phyloP scores from a whole-genome alignment of 495 filamentous ascomycete species.

The Hypoxylon perforatum region DNA sequence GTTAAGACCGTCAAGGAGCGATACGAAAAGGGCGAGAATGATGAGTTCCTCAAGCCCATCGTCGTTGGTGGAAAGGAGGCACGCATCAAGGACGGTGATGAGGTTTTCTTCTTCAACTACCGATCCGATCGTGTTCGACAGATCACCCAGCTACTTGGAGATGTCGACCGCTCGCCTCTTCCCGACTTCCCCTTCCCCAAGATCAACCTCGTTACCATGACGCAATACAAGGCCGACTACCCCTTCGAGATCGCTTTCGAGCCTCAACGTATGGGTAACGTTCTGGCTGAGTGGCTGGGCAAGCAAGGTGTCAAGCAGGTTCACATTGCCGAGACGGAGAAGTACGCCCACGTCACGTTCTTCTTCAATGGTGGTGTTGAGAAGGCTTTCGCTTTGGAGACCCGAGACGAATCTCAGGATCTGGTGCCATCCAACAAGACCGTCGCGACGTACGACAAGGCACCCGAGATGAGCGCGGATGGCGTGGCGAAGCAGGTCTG shows the following conservation, averaged over 20 bases:
- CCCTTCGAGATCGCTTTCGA: slow-evolving; percentile 93
- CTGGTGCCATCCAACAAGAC: slow-evolving; percentile 71
- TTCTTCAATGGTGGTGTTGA: slow-evolving; percentile 99
- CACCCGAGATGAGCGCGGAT: slow-evolving; percentile 95
- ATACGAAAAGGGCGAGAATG: slow-evolving; percentile 87
- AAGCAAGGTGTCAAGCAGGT: slow-evolving; percentile 90
- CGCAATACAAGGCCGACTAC: slow-evolving; percentile 96
- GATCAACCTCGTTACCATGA: slow-evolving; percentile 96
- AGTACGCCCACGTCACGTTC: slow-evolving; percentile 99
- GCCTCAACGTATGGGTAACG: slow-evolving; percentile 95
- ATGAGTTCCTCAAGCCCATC: slow-evolving; percentile 99
- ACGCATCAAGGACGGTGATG: slow-evolving; percentile 89
- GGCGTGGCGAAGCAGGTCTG: slow-evolving; percentile 86
- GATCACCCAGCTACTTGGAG: slow-evolving; percentile 92
- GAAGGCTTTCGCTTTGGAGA: slow-evolving; percentile 92
- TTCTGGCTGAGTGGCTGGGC: slow-evolving; percentile 92
- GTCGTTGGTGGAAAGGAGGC: slow-evolving; percentile 87
- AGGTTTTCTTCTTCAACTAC: slow-evolving; percentile 99
- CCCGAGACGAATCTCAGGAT: slow-evolving; percentile 71
- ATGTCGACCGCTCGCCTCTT: slow-evolving; percentile 86
- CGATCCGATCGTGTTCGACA: slow-evolving; percentile 97
- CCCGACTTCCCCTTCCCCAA: slow-evolving; percentile 96
- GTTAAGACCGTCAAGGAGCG: slow-evolving; percentile 87
- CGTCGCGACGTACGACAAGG: slow-evolving; percentile 95
- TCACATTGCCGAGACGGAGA: slow-evolving; percentile 98